Evolutionary conservation across 257 asterid species (phyloP).

Genomic region (Apocynum venetum): DNA sequence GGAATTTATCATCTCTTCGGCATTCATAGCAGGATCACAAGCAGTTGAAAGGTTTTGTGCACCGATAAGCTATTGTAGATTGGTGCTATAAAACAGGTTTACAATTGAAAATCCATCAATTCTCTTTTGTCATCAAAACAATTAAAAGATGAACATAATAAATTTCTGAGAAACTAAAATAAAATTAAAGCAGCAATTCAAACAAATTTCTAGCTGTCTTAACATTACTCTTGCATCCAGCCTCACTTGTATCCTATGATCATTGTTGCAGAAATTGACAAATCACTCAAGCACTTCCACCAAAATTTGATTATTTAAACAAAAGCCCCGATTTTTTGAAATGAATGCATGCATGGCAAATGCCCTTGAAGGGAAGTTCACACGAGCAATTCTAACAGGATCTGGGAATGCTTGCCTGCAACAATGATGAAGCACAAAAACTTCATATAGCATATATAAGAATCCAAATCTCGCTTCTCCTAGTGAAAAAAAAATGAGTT

Average conservation of each 20-base stretch:
- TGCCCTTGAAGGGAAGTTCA: slow-evolving; percentile 61
- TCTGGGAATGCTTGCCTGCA: slow-evolving; percentile 45
- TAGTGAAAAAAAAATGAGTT: neutral
- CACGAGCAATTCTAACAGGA: slow-evolving; percentile 44
- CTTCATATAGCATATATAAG: slow-evolving; percentile 4
- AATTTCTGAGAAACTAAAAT: neutral
- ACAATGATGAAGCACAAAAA: slow-evolving; percentile 4
- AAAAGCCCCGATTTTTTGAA: slow-evolving; percentile 68
- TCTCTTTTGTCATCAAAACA: neutral
- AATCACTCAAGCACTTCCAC: slow-evolving; percentile 60
- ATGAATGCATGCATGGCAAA: slow-evolving; percentile 66
- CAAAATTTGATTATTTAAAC: slow-evolving; percentile 59
- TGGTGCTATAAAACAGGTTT: neutral
- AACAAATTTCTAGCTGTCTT: slow-evolving; percentile 2
- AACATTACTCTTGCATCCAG: neutral
- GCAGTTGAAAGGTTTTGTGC: neutral
- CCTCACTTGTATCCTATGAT: neutral
- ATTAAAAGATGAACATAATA: neutral
- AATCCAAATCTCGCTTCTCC: neutral
- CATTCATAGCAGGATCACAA: neutral
- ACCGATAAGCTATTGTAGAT: neutral
- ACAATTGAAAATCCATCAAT: neutral
- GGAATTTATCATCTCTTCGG: neutral
- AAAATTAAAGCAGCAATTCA: neutral
- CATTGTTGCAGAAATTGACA: neutral